Base-by-base conservation (phyloP, 257 asterid species). In the Leonotis leonurus region DNA sequence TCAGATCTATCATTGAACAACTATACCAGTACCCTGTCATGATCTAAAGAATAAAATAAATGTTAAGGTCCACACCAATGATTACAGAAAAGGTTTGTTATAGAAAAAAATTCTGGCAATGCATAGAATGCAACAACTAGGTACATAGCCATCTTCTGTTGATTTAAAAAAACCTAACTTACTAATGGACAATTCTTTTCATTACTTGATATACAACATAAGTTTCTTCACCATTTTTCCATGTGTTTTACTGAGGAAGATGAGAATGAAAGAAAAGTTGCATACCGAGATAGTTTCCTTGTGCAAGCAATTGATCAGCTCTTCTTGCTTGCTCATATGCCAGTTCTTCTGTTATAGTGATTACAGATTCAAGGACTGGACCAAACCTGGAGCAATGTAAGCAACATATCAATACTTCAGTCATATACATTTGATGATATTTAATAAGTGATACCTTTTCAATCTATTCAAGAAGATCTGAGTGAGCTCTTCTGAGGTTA, bases 281-380 rank as follows among this genome's bases (percentile, higher is more conserved):
- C 37, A 6, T 64, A 91, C 98, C 98, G 27, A 92, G 79, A 71
- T 85, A 78, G 37, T 41, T 50, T 70, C 94, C 95, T 65, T 76
- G 61, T 39, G 89, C 77, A 54, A 92, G 86, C 74, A 85, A 71
- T 40, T 82, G 65, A 65, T 89, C 99, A 17, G 99, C 97, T 55
- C 32, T 77, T 72, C 76, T 83, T 35, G 99, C 96, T 65, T 92
- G 97, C 70, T 77, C 61, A 71, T 72, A 80, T 16, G 99, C 99
- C 68, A 92, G 73, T 68, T 92, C 99, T 79, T 92, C 97, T 5
- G 99, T 92, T 50, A 87, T 65, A 16, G 95, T 85, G 57, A 92
- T 69, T 17, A 92, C 95, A 37, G 95, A 81, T 72, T 89, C 96
- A 9, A 92, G 96, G 40, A 87, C 66, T 18, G 89, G 99, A 41